Conservation (phyloP, 805 yeast species). For the Lipomyces mesembrius region DNA sequence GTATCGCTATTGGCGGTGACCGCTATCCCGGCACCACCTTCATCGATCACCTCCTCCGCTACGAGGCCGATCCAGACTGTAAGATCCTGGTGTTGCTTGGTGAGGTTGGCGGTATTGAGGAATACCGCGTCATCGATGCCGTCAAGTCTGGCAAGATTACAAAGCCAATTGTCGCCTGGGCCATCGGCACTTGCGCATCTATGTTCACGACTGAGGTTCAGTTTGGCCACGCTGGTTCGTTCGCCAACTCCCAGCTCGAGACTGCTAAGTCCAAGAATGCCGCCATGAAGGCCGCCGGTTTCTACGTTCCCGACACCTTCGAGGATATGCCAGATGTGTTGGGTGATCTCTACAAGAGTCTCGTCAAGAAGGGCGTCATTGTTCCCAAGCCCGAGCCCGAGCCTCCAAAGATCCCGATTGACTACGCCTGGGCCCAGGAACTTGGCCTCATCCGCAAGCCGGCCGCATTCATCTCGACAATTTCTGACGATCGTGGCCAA, state of each 20-base stretch:
- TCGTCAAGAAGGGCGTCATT: slow-evolving; percentile 51
- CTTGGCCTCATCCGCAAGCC: slow-evolving; percentile 55
- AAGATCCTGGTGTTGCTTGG: slow-evolving; percentile 69
- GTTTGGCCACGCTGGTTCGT: slow-evolving; percentile 72
- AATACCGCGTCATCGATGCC: slow-evolving; percentile 72
- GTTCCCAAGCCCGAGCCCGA: slow-evolving; percentile 51
- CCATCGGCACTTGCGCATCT: slow-evolving; percentile 72
- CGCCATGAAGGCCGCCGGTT: slow-evolving; percentile 90
- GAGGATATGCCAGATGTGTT: slow-evolving; percentile 52
- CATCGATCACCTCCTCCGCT: slow-evolving; percentile 68
- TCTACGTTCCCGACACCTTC: slow-evolving; percentile 81
- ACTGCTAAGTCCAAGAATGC: slow-evolving; percentile 69
- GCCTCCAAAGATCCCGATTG: slow-evolving; percentile 55
- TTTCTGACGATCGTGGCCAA: slow-evolving; percentile 55
- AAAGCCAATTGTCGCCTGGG: slow-evolving; percentile 73
- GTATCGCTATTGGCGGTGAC: slow-evolving; percentile 75
- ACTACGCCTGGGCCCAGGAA: slow-evolving; percentile 56
- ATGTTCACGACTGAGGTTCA: slow-evolving; percentile 69
- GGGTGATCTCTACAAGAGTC: slow-evolving; percentile 73
- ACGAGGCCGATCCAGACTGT: slow-evolving; percentile 65
- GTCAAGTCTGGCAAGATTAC: slow-evolving; percentile 65
- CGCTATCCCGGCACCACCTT: slow-evolving; percentile 75
- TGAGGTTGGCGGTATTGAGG: slow-evolving; percentile 75
- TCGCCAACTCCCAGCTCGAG: slow-evolving; percentile 71
- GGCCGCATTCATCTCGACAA: slow-evolving; percentile 54